Evolutionary conservation across 495 filamentous ascomycete species (phyloP).

Genomic region (Neurospora tetraspora): DNA sequence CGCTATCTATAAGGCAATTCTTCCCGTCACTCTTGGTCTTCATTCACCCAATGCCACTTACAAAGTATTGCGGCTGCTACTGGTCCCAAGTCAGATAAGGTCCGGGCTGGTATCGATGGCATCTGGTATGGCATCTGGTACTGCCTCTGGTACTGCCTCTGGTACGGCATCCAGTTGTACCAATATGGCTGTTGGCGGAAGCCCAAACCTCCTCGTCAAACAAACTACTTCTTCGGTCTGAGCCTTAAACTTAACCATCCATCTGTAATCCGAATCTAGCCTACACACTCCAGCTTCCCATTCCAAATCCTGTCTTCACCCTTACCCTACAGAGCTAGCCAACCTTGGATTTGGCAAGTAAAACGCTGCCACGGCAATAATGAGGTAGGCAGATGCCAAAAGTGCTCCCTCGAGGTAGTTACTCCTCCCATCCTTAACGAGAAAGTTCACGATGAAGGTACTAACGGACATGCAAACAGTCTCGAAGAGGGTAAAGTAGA

Average conservation of each 20-base stretch:
- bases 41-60: neutral
- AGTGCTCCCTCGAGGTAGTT: slow-evolving; percentile 77
- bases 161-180: neutral
- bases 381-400: slow-evolving; percentile 66
- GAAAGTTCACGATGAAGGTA: slow-evolving; percentile 73
- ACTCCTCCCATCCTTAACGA: slow-evolving; percentile 67
- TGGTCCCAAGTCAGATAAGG: neutral
- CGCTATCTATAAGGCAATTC: neutral
- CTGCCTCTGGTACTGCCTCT: neutral
- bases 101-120: neutral
- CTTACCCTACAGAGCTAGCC: slow-evolving; percentile 24
- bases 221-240: neutral
- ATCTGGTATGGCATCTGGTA: neutral
- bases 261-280: neutral
- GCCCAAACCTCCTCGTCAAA: neutral
- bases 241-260: neutral
- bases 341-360: slow-evolving; percentile 46
- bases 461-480: slow-evolving; percentile 71
- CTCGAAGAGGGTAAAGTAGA: slow-evolving; percentile 82
- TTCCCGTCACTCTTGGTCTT: neutral
- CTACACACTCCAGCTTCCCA: neutral
- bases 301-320: neutral
- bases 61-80: neutral
- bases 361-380: slow-evolving; percentile 51
- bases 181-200: neutral